Conservation (phyloP, 441 rosid genomes). For the Pelargonium australe region DNA sequence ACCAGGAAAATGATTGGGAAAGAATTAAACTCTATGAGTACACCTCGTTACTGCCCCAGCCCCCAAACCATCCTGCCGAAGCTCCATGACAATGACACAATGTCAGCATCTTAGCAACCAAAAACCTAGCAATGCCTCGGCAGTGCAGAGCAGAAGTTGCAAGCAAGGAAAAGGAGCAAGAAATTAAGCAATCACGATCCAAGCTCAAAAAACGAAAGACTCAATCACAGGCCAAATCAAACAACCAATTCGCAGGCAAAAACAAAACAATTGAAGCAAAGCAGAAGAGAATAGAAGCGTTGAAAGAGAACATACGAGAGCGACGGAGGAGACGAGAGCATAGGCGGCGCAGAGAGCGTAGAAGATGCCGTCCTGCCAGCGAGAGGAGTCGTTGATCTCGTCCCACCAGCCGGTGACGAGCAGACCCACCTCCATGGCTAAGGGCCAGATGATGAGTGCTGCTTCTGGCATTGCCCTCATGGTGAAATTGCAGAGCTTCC, state of each 20-base stretch:
- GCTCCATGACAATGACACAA: background rate
- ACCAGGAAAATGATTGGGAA: background rate
- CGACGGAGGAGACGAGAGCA: conserved; percentile 69
- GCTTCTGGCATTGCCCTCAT: background rate
- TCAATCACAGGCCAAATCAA: background rate
- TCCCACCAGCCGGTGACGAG: conserved; percentile 34
- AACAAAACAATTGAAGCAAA: background rate
- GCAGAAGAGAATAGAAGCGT: no score
- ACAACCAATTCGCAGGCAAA: background rate
- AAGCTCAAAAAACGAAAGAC: no score
- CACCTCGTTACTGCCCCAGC: background rate
- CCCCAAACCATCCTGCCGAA: background rate
- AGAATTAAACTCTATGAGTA: background rate
- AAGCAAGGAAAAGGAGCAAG: background rate
- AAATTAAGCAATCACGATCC: background rate
- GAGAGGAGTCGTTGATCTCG: conserved; percentile 50
- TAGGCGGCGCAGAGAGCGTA: conserved; percentile 71
- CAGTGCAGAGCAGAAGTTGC: no score
- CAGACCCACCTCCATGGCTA: background rate
- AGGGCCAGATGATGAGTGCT: background rate
- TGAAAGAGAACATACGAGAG: conserved; percentile 43
- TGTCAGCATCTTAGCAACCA: background rate
- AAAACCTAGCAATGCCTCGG: background rate
- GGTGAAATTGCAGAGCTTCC: background rate
- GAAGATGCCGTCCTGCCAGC: conserved; percentile 81